phyloP scores from a whole-genome alignment of 306 rosid genomes.

The Bauhinia variegata region DNA sequence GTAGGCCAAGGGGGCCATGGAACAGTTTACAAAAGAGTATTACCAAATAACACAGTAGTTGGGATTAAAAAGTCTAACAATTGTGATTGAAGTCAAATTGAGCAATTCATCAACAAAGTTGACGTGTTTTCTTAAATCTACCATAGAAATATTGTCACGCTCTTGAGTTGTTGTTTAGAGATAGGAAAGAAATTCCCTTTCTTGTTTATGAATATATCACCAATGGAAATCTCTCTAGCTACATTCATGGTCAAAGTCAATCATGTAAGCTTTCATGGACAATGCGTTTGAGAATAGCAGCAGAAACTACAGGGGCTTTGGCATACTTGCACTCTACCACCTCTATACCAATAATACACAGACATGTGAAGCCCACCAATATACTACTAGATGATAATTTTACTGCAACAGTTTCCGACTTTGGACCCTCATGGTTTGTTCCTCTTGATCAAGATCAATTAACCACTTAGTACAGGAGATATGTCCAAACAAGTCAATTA shows the following conservation, averaged over 20 bases:
- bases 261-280: slow-evolving; percentile 16
- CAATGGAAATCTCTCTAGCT: slow-evolving; percentile 2
- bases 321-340: slow-evolving; percentile 38
- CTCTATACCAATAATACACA: slow-evolving; percentile 36
- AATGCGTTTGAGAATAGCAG: slow-evolving; percentile 32
- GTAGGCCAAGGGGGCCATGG: background rate
- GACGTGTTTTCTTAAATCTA: slow-evolving; percentile 1
- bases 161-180: slow-evolving; percentile 31
- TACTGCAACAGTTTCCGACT: slow-evolving; percentile 8
- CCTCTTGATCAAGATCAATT: slow-evolving; percentile 26
- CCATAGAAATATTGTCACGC: slow-evolving; percentile 10
- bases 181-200: slow-evolving; percentile 21
- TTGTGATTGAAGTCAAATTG: background rate
- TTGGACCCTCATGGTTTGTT: slow-evolving; percentile 11
- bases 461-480: slow-evolving; percentile 51
- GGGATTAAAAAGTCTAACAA: slow-evolving; percentile 18
- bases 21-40: background rate
- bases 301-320: slow-evolving; percentile 21
- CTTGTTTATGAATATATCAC: slow-evolving; percentile 33
- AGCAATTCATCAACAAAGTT: slow-evolving; percentile 27
- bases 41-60: background rate
- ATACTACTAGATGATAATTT: slow-evolving; percentile 6
- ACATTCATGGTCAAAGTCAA: slow-evolving; percentile 9
- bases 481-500: background rate
- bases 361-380: slow-evolving; percentile 41